These are phyloP conservation scores for Sporisorium graminicola DNA, from an alignment of 1,284 basidiomycete species.

Conservation along the genomic window DNA sequence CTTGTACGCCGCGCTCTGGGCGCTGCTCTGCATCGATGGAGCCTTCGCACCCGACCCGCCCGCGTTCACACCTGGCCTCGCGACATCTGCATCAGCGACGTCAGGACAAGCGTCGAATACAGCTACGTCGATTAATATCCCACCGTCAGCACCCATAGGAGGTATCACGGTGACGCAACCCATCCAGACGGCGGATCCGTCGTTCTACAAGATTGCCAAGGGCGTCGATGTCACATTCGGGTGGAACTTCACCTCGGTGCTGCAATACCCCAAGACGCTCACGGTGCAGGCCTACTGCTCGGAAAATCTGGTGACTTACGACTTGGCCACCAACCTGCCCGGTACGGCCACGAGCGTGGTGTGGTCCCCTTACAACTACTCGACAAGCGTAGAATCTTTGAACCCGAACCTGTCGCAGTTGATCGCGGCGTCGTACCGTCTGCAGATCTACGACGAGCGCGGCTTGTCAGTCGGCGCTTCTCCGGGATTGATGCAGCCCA, in stretches of 20 bases:
- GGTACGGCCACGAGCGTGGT: conserved; percentile 61
- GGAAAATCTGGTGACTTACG: conserved; percentile 63
- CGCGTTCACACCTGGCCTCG: conserved; percentile 31
- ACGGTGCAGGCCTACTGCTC: conserved; percentile 66
- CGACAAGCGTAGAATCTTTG: conserved; percentile 44
- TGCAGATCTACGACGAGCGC: conserved; percentile 65
- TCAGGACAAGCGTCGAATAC: conserved; percentile 16
- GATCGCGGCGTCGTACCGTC: conserved; percentile 64
- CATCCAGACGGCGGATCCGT: conserved; percentile 61
- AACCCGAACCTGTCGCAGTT: conserved; percentile 58
- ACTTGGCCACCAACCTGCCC: conserved; percentile 60
- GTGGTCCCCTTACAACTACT: conserved; percentile 67
- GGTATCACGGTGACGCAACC: conserved; percentile 67
- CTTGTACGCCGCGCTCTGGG: conserved; percentile 33
- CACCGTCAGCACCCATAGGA: conserved; percentile 57
- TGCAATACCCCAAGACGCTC: conserved; percentile 54
- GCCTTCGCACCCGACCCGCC: conserved; percentile 41
- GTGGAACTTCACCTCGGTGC: conserved; percentile 67
- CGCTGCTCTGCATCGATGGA: conserved; percentile 19
- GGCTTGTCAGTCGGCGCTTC: conserved; percentile 44
- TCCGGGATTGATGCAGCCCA: conserved; percentile 61
- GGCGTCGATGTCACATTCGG: conserved; percentile 66
- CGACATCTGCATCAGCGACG: conserved; percentile 12
- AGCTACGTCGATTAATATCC: conserved; percentile 42
- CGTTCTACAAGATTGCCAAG: conserved; percentile 68